phyloP scores from a whole-genome alignment of 495 filamentous ascomycete genomes.

The Pyrenopolyporus hunteri region DNA sequence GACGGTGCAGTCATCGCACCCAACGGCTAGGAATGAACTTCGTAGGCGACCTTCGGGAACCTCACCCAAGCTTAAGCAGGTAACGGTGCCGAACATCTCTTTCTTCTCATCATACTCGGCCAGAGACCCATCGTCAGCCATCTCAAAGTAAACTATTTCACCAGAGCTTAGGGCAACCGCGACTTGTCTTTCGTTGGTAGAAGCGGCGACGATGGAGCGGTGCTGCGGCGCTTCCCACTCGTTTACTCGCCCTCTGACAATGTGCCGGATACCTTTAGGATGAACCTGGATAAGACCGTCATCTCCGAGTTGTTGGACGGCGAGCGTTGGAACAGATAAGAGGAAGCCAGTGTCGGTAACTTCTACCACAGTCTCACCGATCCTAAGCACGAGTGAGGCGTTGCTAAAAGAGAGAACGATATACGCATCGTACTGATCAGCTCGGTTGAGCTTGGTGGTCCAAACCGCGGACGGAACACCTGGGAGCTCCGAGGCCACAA shows the following conservation, averaged over 20 bases:
- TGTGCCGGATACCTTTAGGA: conserved; percentile 91
- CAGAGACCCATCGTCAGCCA: conserved; percentile 87
- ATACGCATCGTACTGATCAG: conserved; percentile 85
- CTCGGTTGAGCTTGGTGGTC: conserved; percentile 86
- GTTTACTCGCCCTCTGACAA: conserved; percentile 82
- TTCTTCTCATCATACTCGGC: conserved; percentile 95
- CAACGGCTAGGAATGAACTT: conserved; percentile 90
- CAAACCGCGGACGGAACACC: conserved; percentile 87
- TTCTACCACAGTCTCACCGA: conserved; percentile 96
- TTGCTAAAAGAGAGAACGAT: conserved; percentile 73
- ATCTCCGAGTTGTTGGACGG: conserved; percentile 92
- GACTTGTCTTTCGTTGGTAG: conserved; percentile 92
- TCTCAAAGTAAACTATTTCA: conserved; percentile 97
- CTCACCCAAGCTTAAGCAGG: conserved; percentile 88
- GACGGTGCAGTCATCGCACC: conserved; percentile 95
- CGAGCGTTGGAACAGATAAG: conserved; percentile 82
- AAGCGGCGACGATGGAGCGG: conserved; percentile 92
- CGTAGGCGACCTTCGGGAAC: conserved; percentile 87
- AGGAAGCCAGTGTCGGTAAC: conserved; percentile 92
- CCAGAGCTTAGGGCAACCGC: conserved; percentile 92
- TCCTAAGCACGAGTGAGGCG: conserved; percentile 81
- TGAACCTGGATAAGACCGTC: conserved; percentile 94
- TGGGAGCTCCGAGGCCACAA: conserved; percentile 89
- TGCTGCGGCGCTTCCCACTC: conserved; percentile 95
- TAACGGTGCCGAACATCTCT: conserved; percentile 95